phyloP scores from a whole-genome alignment of 2,329 filamentous ascomycete species.

The Aspergillaceae sp. region DNA sequence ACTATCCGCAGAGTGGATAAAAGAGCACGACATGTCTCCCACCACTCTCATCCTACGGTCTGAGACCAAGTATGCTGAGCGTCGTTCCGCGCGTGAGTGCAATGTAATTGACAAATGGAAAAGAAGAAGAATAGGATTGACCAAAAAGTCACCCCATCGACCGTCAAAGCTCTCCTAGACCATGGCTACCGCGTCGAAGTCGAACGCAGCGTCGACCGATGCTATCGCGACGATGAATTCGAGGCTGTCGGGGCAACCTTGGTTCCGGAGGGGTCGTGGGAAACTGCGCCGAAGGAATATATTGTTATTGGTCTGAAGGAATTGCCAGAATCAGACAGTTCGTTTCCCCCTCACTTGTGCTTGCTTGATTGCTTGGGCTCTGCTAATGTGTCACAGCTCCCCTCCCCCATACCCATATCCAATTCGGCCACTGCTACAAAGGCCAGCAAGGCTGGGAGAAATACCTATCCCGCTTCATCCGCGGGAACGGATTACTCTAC shows the following conservation, averaged over 20 bases:
- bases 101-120: background rate
- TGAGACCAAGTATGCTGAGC: background rate
- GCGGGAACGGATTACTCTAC: background rate
- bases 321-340: background rate
- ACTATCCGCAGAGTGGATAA: too few relatives aligned
- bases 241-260: background rate
- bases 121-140: background rate
- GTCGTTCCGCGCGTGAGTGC: background rate
- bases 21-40: background rate
- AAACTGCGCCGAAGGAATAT: background rate
- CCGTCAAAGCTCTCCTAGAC: background rate
- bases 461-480: background rate
- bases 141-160: background rate
- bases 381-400: background rate
- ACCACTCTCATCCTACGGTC: background rate
- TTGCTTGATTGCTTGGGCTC: background rate
- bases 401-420: background rate
- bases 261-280: background rate
- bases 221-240: background rate
- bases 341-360: background rate
- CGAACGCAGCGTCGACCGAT: background rate
- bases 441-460: background rate
- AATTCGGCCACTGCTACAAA: background rate
- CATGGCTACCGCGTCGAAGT: background rate
- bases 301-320: background rate